Evolutionary conservation across 1,284 basidiomycete species (phyloP), one percentile per base, ranked within the genome.

Genomic region (Papiliotrema terrestris): DNA sequence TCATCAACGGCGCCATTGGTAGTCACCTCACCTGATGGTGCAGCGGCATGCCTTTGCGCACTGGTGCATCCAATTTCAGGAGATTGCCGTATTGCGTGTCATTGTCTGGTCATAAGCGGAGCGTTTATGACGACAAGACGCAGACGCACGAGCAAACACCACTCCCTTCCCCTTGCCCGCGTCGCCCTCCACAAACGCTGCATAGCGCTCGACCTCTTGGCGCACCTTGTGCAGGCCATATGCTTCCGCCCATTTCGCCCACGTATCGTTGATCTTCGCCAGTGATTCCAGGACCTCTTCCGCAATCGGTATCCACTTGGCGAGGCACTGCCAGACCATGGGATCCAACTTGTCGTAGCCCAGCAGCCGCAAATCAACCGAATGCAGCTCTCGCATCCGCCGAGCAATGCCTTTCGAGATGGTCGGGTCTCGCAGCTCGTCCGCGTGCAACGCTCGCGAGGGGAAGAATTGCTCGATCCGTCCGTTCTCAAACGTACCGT

Each of bases 41-140:
- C n/a, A 69, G 63, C 1, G 78, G 77, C 8, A 67, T 66, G 14
- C 67, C 64, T 8, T 82, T 78, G 50, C 83, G 80, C 0, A 73
- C 59, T 23, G 81, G 77, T 44, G 79, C 78, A 43, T 82, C 86
- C 62, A 93, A 79, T 63, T 83, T 80, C 56, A 96, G 78, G n/a
- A 96, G 77, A 76, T 96, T 97, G 43, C 92, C 93, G 70, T 91
- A 94, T 75, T 96, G 93, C 4, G 91, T 82, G 75, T 97, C 93
- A 73, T 95, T 97, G 78, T 96, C 91, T 58, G 86, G 6, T 82
- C 8, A 49, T 56, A n/a, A 26, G 44, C 29, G 2, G 29, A 23
- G 8, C 3, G 32, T 11, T 5, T n/a, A n/a, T n/a, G 37, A 25
- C 19, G 19, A 39, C 49, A 8, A 42, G 20, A 22, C 17, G 25